Percentiles rank a stretch among this genome's conserved stretches.
phyloP scores from a whole-genome alignment of 1,284 basidiomycete species.

The Volvariella volvacea region DNA sequence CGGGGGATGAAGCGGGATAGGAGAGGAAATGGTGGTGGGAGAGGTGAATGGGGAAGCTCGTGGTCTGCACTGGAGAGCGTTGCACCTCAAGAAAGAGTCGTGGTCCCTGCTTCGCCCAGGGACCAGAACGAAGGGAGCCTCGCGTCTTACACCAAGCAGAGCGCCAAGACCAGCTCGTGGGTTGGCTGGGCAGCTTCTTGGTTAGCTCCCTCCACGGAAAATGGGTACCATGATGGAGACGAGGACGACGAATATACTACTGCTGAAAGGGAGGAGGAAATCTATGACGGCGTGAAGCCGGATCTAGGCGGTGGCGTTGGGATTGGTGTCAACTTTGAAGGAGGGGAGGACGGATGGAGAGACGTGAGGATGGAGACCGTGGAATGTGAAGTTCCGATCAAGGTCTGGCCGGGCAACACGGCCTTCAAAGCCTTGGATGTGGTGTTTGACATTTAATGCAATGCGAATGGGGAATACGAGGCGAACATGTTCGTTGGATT shows the following conservation, averaged over 20 bases:
- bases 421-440: conserved; percentile 78
- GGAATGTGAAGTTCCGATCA: conserved; percentile 88
- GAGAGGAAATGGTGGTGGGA: conserved; percentile 22
- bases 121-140: conserved; percentile 5
- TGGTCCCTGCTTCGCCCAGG: too few relatives aligned
- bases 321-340: conserved; percentile 46
- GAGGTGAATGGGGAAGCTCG: conserved; percentile 64
- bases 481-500: too few relatives aligned
- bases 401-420: conserved; percentile 84
- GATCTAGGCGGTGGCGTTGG: conserved; percentile 37
- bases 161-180: conserved; percentile 19
- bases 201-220: conserved; percentile 16
- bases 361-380: conserved; percentile 73
- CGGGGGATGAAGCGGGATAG: conserved; percentile 48
- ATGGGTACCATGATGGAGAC: conserved; percentile 51
- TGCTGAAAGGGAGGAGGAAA: conserved; percentile 23
- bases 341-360: conserved; percentile 56
- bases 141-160: conserved; percentile 9
- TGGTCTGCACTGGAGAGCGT: conserved; percentile 54
- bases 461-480: too few relatives aligned
- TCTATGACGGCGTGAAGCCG: conserved; percentile 42
- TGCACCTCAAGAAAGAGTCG: conserved; percentile 46
- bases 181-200: conserved; percentile 8
- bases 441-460: conserved; percentile 69
- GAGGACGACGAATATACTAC: conserved; percentile 18